A percentile compares a stretch with the other conserved stretches of the same genome.
phyloP scores from a whole-genome alignment of 2,329 filamentous ascomycete genomes.

The Apiospora arundinis region DNA sequence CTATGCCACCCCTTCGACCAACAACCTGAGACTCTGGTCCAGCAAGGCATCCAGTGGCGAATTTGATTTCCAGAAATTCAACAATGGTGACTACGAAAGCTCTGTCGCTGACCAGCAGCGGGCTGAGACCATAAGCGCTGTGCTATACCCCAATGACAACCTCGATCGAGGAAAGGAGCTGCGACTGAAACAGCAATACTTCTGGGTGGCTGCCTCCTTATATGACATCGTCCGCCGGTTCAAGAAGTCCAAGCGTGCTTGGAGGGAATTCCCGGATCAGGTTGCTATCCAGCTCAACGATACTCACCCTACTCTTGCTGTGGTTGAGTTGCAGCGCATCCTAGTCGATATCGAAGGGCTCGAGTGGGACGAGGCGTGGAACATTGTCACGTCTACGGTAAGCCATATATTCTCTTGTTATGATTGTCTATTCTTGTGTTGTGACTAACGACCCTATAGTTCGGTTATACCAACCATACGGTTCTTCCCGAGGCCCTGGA shows the following conservation, averaged over 20 bases:
- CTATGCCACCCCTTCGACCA: slow-evolving; percentile 87
- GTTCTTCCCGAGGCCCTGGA: slow-evolving; percentile 95
- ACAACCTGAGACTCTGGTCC: slow-evolving; percentile 96
- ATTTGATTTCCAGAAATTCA: slow-evolving; percentile 99
- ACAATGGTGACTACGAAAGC: slow-evolving; percentile 96
- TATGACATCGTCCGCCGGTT: slow-evolving; percentile 96
- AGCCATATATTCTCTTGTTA: slow-evolving; percentile 37
- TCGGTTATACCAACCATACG: slow-evolving; percentile 98
- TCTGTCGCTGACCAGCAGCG: slow-evolving; percentile 98
- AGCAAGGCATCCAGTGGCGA: slow-evolving; percentile 97
- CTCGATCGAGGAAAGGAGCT: slow-evolving; percentile 96
- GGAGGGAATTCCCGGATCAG: slow-evolving; percentile 92
- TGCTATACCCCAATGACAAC: slow-evolving; percentile 97
- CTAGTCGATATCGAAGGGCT: slow-evolving; percentile 88
- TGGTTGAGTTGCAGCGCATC: slow-evolving; percentile 95
- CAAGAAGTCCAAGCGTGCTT: slow-evolving; percentile 93
- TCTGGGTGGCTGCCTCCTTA: slow-evolving; percentile 97
- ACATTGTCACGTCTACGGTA: slow-evolving; percentile 73
- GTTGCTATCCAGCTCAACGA: slow-evolving; percentile 98
- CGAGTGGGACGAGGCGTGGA: slow-evolving; percentile 93
- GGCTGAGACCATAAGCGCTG: slow-evolving; percentile 98
- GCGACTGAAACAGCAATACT: slow-evolving; percentile 98
- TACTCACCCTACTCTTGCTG: slow-evolving; percentile 93
- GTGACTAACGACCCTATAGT: slow-evolving; percentile 48
- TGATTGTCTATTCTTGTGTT: slow-evolving; percentile 8